Evolutionary conservation across 2,329 filamentous ascomycete species (phyloP).

Genomic region (Penicillium digitatum): DNA sequence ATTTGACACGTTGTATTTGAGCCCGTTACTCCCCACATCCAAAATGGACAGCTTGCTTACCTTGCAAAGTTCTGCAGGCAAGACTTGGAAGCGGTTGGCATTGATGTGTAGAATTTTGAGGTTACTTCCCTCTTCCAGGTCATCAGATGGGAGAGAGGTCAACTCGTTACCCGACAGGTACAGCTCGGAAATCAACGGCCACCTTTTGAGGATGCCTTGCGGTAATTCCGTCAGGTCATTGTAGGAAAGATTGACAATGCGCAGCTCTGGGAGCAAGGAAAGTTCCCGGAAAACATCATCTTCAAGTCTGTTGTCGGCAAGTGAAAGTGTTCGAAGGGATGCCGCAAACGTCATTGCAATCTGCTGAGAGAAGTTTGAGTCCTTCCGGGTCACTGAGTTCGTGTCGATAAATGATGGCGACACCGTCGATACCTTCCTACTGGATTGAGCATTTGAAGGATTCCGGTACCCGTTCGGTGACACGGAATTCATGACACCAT

Average conservation of each 20-base stretch:
- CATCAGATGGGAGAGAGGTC: constrained; percentile 85
- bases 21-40: constrained; percentile 87
- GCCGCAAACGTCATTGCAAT: constrained; percentile 82
- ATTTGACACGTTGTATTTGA: constrained; percentile 99
- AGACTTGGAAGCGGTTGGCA: constrained; percentile 93
- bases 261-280: constrained; percentile 73
- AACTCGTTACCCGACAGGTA: constrained; percentile 95
- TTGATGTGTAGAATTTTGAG: constrained; percentile 93
- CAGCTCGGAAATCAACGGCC: constrained; percentile 84
- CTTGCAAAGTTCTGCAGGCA: constrained; percentile 91
- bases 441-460: constrained; percentile 76
- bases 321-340: constrained; percentile 75
- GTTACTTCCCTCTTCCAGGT: constrained; percentile 82
- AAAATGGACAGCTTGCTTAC: constrained; percentile 87
- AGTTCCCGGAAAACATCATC: constrained; percentile 95
- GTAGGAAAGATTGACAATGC: constrained; percentile 88
- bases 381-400: constrained; percentile 66
- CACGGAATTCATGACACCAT: constrained; percentile 69
- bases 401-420: constrained; percentile 62
- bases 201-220: constrained; percentile 78
- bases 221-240: constrained; percentile 93
- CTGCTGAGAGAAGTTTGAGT: constrained; percentile 78
- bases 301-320: constrained; percentile 90
- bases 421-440: constrained; percentile 79
- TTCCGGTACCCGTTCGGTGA: constrained; percentile 66